phyloP scores from a whole-genome alignment of 75 land plant genomes.

The Sequoiadendron giganteum region DNA sequence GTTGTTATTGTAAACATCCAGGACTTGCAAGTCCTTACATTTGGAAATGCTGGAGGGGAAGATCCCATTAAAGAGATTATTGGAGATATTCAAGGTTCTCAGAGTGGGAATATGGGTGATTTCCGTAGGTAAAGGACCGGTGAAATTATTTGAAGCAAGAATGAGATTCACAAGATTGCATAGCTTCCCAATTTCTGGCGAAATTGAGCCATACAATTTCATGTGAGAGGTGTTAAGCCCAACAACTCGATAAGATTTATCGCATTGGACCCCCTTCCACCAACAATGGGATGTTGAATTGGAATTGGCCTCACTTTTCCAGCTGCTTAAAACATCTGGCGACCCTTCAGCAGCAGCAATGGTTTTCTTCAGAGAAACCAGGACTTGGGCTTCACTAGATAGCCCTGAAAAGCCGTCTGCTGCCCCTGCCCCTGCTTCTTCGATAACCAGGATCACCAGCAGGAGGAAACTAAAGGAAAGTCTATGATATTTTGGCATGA shows the following conservation, averaged over 20 bases:
- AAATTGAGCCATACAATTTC: conserved; percentile 54
- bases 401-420: background rate
- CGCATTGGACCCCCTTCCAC: conserved; percentile 47
- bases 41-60: conserved; percentile 41
- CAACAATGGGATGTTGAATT: conserved; percentile 22
- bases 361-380: conserved; percentile 25
- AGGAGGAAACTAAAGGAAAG: background rate
- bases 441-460: background rate
- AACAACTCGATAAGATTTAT: conserved; percentile 8
- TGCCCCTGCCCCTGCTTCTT: background rate
- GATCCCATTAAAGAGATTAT: conserved; percentile 49
- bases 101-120: conserved; percentile 34
- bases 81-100: conserved; percentile 55
- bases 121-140: conserved; percentile 45
- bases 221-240: conserved; percentile 51
- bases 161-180: conserved; percentile 36
- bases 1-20: conserved; percentile 69
- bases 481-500: background rate
- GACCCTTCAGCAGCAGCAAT: background rate
- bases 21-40: conserved; percentile 31
- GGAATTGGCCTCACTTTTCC: conserved; percentile 14
- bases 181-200: conserved; percentile 40
- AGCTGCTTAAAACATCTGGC: conserved; percentile 9
- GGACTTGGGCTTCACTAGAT: conserved; percentile 19
- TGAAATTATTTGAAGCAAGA: conserved; percentile 45